phyloP scores from a whole-genome alignment of 805 yeast genomes.

The Candida schatavii region DNA sequence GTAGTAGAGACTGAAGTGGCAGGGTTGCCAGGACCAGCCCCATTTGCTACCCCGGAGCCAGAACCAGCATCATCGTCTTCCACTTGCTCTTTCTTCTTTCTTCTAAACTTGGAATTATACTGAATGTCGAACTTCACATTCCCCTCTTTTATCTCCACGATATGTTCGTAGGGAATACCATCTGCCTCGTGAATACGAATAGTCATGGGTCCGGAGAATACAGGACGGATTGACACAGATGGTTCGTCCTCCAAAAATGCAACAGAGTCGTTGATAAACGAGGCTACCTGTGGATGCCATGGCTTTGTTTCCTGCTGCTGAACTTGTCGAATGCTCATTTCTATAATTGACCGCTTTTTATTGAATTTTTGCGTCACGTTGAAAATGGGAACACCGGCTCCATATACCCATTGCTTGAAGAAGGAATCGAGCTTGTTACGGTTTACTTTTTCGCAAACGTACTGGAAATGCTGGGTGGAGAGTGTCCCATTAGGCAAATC shows the following conservation, averaged over 20 bases:
- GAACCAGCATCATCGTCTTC: constrained; percentile 23
- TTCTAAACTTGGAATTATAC: constrained; percentile 89
- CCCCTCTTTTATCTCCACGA: constrained; percentile 83
- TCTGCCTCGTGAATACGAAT: constrained; percentile 96
- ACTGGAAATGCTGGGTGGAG: constrained; percentile 82
- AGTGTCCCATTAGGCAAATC: constrained; percentile 76
- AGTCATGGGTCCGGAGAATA: constrained; percentile 93
- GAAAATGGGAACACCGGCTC: constrained; percentile 85
- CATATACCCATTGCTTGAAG: constrained; percentile 91
- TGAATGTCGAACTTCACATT: constrained; percentile 88
- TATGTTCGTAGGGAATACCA: constrained; percentile 98
- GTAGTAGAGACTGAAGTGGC: constrained; percentile 15
- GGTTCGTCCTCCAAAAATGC: constrained; percentile 43
- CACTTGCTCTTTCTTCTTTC: constrained; percentile 60
- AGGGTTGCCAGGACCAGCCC: constrained; percentile 17
- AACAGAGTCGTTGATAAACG: constrained; percentile 47
- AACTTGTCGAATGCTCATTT: constrained; percentile 89
- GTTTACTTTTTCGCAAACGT: constrained; percentile 92
- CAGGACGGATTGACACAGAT: constrained; percentile 38
- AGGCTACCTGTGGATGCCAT: constrained; percentile 32
- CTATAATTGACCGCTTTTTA: constrained; percentile 89
- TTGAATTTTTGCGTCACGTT: constrained; percentile 89
- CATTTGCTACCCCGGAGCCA: too few species aligned
- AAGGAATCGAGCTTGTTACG: constrained; percentile 78
- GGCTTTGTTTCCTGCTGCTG: constrained; percentile 60